phyloP scores from a whole-genome alignment of 2,329 filamentous ascomycete genomes.

The Penicillium hesseltinei region DNA sequence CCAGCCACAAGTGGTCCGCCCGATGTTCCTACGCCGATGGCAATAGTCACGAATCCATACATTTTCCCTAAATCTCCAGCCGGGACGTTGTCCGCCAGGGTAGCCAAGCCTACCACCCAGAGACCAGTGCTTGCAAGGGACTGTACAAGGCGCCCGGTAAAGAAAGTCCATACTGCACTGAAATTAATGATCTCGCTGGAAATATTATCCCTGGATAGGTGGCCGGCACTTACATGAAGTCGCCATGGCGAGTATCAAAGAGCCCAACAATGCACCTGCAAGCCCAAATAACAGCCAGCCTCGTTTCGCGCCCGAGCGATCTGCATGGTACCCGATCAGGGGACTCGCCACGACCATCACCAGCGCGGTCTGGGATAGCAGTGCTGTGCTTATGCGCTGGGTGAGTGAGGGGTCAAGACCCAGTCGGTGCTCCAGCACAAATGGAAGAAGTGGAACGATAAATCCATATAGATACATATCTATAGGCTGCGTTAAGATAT shows the following conservation, averaged over 20 bases:
- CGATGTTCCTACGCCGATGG: constrained; percentile 27
- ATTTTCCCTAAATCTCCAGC: constrained; percentile 26
- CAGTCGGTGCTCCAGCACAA: constrained; percentile 29
- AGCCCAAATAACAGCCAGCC: constrained; percentile 23
- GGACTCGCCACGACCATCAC: constrained; percentile 24
- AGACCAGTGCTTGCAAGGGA: constrained; percentile 26
- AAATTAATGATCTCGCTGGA: not conserved
- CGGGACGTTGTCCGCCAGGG: constrained; percentile 27
- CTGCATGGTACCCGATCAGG: constrained; percentile 25
- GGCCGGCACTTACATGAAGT: constrained; percentile 20
- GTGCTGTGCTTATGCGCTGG: constrained; percentile 25
- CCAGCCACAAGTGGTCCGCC: constrained; percentile 31
- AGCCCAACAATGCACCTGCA: constrained; percentile 21
- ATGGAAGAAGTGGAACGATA: constrained; percentile 33
- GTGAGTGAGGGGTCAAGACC: constrained; percentile 22
- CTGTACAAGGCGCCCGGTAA: constrained; percentile 30
- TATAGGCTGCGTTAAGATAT: constrained; percentile 1
- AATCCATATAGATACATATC: constrained; percentile 33
- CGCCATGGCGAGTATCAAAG: constrained; percentile 22
- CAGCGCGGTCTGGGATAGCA: constrained; percentile 28
- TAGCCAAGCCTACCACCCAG: constrained; percentile 33
- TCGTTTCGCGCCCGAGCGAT: constrained; percentile 20
- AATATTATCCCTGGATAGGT: not conserved
- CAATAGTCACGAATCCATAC: constrained; percentile 25
- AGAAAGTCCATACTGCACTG: constrained; percentile 21